phyloP scores from a whole-genome alignment of 495 filamentous ascomycete genomes.

The Penicillium ochrochloron region DNA sequence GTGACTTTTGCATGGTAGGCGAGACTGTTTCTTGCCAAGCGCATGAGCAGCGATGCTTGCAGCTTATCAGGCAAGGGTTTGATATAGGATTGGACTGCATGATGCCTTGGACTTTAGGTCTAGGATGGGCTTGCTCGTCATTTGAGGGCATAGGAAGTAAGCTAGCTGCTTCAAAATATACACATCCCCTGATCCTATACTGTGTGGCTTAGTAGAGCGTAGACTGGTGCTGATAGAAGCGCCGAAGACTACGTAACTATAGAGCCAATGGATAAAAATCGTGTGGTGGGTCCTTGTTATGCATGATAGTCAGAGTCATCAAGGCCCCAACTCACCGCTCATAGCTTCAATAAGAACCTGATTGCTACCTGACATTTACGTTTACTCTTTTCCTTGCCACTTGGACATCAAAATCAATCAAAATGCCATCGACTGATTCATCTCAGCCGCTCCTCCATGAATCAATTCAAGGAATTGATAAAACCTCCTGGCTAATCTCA shows the following conservation, averaged over 20 bases:
- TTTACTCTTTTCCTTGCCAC: slow-evolving; percentile 13
- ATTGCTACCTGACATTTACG: background rate
- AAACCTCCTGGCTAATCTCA: slow-evolving; percentile 24
- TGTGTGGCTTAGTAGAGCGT: background rate
- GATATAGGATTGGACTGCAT: slow-evolving; percentile 1
- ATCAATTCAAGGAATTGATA: slow-evolving; percentile 19
- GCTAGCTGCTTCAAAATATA: slow-evolving; percentile 6
- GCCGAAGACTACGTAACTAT: too few species aligned
- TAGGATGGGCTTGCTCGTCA: background rate
- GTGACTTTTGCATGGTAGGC: slow-evolving; percentile 7
- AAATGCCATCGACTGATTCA: slow-evolving; percentile 13
- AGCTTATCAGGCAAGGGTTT: background rate
- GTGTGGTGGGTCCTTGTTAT: too few species aligned
- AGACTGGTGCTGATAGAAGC: background rate
- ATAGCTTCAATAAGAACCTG: background rate
- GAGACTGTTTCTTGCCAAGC: slow-evolving; percentile 2
- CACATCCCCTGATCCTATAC: background rate
- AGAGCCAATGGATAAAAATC: too few species aligned
- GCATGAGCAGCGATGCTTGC: slow-evolving; percentile 10
- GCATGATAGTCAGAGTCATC: too few species aligned
- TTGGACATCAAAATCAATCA: slow-evolving; percentile 14
- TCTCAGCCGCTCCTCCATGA: slow-evolving; percentile 22
- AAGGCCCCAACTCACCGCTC: too few species aligned
- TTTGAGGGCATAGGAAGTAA: slow-evolving; percentile 1
- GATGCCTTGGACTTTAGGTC: background rate